Base-by-base conservation (phyloP, 148 eudicot species). In the Rhododendron ferrugineum region DNA sequence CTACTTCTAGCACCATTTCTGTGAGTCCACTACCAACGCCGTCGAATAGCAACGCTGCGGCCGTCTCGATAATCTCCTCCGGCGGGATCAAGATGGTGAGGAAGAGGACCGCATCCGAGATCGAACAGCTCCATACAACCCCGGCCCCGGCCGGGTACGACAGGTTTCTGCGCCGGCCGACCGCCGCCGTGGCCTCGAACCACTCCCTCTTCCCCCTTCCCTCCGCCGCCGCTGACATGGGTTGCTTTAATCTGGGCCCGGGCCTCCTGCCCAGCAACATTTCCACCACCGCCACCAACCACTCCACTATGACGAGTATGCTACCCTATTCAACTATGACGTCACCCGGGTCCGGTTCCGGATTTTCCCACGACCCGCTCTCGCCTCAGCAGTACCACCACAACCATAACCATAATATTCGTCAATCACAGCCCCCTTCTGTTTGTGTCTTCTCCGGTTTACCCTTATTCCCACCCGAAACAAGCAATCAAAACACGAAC, bases 391-490 rank as follows among this genome's bases (percentile, higher is more conserved):
- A 79, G n/a, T 52, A 13, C 58, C 10, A 58, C 7, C 10, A 18
- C 23, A 16, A 9, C 36, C 36, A 60, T 5, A 60, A 60, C 68
- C 68, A 58, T 2, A 46, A 58, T 2, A 46, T 46, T 46, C 49
- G 49, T 9, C 49, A 46, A 46, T 46, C 49, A 9, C 49, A 85
- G 47, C 8, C 85, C 28, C 91, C 93, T 18, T 82, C 96, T 0
- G 92, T 95, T 0, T 97, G 99, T 79, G 96, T 91, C 37, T 97
- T 93, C 86, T 97, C 99, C 15, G 99, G 99, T 9, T 80, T 97
- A 34, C 99, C 99, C 3, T 86, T 97, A 28, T 97, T 97, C 74
- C 99, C 98, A 0, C 99, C 99, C 0, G 88, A 85, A 44, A 85
- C 49, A 36, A 68, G 72, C 40, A 64, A 64, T 64, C 80, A 66